Evolutionary conservation across 2,329 filamentous ascomycete genomes (phyloP).

Genomic region (Alternaria novae-zelandiae): DNA sequence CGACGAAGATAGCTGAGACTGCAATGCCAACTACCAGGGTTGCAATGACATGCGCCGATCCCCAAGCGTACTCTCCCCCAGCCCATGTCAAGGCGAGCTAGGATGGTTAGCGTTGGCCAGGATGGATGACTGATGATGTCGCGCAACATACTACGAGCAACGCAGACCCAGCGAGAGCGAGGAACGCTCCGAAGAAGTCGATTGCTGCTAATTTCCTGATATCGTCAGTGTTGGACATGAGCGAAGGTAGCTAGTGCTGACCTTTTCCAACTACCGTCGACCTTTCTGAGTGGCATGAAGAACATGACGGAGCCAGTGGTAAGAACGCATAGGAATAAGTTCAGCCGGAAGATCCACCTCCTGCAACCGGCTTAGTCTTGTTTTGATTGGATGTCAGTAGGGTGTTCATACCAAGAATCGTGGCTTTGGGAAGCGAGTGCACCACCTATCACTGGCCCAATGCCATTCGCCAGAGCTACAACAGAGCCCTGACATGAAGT

Average conservation of each 20-base stretch:
- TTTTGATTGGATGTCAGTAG: background rate
- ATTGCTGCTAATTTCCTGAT: conserved; percentile 50
- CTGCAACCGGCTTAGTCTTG: background rate
- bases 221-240: background rate
- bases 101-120: background rate
- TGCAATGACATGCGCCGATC: conserved; percentile 57
- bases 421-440: conserved; percentile 29
- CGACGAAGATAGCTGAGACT: conserved; percentile 54
- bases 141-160: conserved; percentile 60
- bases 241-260: conserved; percentile 25
- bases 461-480: conserved; percentile 33
- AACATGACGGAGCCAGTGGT: conserved; percentile 25
- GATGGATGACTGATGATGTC: background rate
- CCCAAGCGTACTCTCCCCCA: conserved; percentile 63
- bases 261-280: conserved; percentile 59
- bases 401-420: conserved; percentile 20
- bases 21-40: conserved; percentile 60
- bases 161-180: conserved; percentile 59
- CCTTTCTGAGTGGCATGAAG: conserved; percentile 50
- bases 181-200: conserved; percentile 64
- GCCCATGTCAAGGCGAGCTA: conserved; percentile 61
- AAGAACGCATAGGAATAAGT: conserved; percentile 27
- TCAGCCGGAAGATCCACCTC: conserved; percentile 47
- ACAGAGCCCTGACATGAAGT: conserved; percentile 40
- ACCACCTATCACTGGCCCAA: conserved; percentile 37